These are phyloP conservation scores for Colletotrichum theobromicola DNA, from an alignment of 2,329 filamentous ascomycete species.

Conservation along the genomic window DNA sequence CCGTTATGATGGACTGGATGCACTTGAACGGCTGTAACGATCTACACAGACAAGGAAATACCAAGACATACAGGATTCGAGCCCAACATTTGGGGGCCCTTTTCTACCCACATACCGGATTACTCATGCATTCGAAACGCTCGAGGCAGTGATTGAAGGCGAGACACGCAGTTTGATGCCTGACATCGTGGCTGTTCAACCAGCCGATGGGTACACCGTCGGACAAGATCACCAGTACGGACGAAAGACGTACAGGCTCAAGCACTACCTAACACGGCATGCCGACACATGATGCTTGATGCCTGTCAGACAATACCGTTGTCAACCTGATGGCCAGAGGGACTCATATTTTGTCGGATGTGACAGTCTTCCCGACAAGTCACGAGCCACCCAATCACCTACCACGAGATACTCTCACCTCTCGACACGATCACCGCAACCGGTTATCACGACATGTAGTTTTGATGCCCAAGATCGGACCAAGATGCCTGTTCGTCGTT, in stretches of 20 bases:
- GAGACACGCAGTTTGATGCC: not conserved
- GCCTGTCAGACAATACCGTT: not conserved
- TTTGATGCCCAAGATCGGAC: not conserved
- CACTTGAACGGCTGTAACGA: not conserved
- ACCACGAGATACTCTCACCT: not conserved
- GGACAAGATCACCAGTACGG: not conserved
- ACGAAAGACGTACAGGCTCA: not conserved
- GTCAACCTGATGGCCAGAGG: not conserved
- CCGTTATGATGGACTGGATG: not conserved
- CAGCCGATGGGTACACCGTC: not conserved
- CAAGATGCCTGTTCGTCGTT: not conserved
- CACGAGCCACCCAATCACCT: not conserved
- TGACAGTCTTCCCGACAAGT: not conserved
- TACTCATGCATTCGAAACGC: not conserved
- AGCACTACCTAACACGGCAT: not conserved
- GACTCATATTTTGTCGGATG: not conserved
- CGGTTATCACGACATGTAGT: not conserved
- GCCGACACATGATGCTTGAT: not conserved
- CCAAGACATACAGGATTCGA: not conserved
- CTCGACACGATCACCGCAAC: not conserved
- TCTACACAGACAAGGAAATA: not conserved
- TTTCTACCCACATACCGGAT: not conserved
- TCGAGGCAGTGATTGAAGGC: not conserved
- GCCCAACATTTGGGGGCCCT: not conserved
- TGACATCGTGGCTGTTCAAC: not conserved